Percentiles rank a stretch among this genome's conserved stretches.
These are phyloP conservation scores for Carallia pectinifolia DNA, from an alignment of 345 rosid genomes.

Conservation along the genomic window DNA sequence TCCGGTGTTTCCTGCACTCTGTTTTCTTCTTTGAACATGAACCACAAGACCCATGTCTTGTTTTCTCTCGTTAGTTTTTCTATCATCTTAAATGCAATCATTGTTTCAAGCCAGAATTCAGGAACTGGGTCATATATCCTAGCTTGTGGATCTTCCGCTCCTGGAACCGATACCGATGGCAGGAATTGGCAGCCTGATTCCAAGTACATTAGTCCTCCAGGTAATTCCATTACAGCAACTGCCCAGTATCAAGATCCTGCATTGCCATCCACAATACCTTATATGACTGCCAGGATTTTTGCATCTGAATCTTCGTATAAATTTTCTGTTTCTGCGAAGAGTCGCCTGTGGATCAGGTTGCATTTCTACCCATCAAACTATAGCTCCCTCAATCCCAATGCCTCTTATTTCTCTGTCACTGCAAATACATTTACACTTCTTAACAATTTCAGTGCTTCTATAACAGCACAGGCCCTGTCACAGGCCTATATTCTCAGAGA, in stretches of 20 bases:
- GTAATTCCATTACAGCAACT: slow-evolving; percentile 11
- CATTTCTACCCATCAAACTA: slow-evolving; percentile 28
- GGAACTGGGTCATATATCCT: slow-evolving; percentile 20
- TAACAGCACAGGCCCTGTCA: slow-evolving; percentile 26
- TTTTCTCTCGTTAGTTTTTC: slow-evolving; percentile 6
- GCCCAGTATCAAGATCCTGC: slow-evolving; percentile 26
- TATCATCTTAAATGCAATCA: background rate
- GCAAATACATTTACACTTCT: slow-evolving; percentile 24
- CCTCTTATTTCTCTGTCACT: slow-evolving; percentile 18
- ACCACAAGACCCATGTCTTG: background rate
- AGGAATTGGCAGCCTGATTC: slow-evolving; percentile 28
- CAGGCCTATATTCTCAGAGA: slow-evolving; percentile 27
- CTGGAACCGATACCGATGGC: slow-evolving; percentile 22
- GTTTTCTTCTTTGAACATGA: slow-evolving; percentile 12
- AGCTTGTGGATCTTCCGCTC: slow-evolving; percentile 17
- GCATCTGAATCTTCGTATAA: slow-evolving; percentile 12
- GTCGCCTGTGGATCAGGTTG: slow-evolving; percentile 26
- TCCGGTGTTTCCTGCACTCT: background rate
- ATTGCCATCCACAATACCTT: slow-evolving; percentile 27
- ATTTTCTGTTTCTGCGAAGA: slow-evolving; percentile 19
- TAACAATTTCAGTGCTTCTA: slow-evolving; percentile 28
- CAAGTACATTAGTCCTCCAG: slow-evolving; percentile 6
- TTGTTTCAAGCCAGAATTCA: slow-evolving; percentile 1
- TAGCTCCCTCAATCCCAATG: slow-evolving; percentile 20
- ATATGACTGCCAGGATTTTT: slow-evolving; percentile 30